Evolutionary conservation across 1,139 yeast genomes (phyloP), one percentile per base, ranked within the genome.

Genomic region (Saccharomyces hybrid): DNA sequence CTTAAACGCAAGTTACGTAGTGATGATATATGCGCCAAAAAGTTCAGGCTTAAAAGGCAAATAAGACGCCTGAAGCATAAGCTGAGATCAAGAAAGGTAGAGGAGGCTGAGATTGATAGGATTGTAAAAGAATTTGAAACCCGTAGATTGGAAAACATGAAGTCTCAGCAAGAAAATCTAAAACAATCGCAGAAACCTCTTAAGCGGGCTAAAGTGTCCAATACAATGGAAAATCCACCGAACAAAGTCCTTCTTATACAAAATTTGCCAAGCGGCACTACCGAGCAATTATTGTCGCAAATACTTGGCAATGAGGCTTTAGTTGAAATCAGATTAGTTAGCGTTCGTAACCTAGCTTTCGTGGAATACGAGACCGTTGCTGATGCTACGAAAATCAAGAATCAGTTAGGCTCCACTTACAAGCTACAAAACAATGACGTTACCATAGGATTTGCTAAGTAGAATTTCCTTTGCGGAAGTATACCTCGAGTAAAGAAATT

Each of bases 221-320:
- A 53, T 27, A 48, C 57, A 3, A 52, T 42, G 9, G 59, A 51
- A 2, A 66, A 64, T 49, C 88, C 89, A 11, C 93, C 96, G 0
- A 83, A 88, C 72, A 83, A 80, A 57, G 76, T 83, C 9, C 72
- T 93, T 48, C 77, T 93, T 52, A 68, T 90, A 16, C 95, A 89
- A 62, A 77, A 81, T 54, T 69, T 89, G 49, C 83, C 90, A 0
- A 63, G 63, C 2, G 75, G 71, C n/a, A 67, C 75, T 3, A 70
- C 77, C 1, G 68, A 73, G n/a, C 76, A 73, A 0, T 71, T 69
- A 6, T 66, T 71, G 1, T 72, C 65, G 0, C 75, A 72, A 4
- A 62, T 70, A 13, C 81, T 71, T 59, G 68, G 73, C 2, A 95
- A 95, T 0, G 85, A 83, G 58, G 64, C 61, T 2, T 55, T 67